Evolutionary conservation across 306 rosid species (phyloP), one percentile per base, ranked within the genome.

Genomic region (Delonix regia): DNA sequence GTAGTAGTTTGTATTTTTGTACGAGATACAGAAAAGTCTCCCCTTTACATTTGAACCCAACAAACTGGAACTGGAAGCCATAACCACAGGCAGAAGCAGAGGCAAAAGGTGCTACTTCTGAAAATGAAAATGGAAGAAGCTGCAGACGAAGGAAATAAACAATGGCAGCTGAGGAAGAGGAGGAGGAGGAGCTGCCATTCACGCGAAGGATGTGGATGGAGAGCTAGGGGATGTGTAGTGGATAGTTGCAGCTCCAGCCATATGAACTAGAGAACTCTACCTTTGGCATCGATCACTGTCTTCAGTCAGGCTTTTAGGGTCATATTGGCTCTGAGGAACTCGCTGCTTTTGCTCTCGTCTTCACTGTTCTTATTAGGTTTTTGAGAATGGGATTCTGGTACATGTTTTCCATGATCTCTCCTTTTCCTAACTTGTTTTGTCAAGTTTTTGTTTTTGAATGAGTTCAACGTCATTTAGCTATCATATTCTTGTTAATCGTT

Each of bases 221-320:
- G 65, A 71, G 56, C 67, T 84, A 88, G 73, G 0, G 72, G 9
- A 73, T 88, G 80, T n/a, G n/a, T n/a, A n/a, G 80, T 88, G 88
- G 92, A 13, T 53, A 21, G 85, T 88, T 2, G 87, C 92, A 42
- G 85, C 30, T 19, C 92, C 92, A 14, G 82, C 79, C 12, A 88
- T 84, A 5, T 82, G 82, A 80, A 79, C 87, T 0, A 69, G 87
- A 22, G n/a, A 47, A 65, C 33, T 79, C 85, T 6, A 27, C 85
- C 6, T 88, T 88, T 28, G 90, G 92, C 3, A 44, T 88, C 45
- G 38, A 76, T n/a, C n/a, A n/a, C n/a, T 27, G 62, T 86, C n/a
- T 83, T 86, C 2, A 86, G 78, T 28, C 92, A 88, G 38, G 73
- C 80, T 1, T 88, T 88, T 71, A 9, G 5, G 89, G 92, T 5